These are phyloP conservation scores for Saturnispora bothae DNA, from an alignment of 805 yeast species.

Conservation along the genomic window DNA sequence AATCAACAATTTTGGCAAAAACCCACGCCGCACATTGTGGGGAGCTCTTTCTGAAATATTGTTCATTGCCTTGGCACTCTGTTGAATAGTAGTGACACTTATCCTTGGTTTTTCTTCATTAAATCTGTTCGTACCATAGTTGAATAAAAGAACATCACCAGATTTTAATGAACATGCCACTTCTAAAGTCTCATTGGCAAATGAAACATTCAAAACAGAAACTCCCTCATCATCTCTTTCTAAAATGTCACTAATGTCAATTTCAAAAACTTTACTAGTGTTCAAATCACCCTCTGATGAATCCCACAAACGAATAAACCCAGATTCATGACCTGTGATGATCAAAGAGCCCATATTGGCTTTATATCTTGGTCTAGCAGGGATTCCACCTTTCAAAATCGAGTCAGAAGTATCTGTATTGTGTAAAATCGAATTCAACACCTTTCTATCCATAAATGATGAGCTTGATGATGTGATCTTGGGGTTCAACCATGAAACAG, in stretches of 20 bases:
- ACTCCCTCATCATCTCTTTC: constrained; percentile 32
- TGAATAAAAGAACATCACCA: constrained; percentile 70
- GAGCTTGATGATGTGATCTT: constrained; percentile 48
- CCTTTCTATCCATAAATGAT: constrained; percentile 27
- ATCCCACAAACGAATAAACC: constrained; percentile 76
- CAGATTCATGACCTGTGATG: constrained; percentile 81
- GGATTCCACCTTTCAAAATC: constrained; percentile 72
- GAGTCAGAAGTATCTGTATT: constrained; percentile 13
- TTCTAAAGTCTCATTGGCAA: constrained; percentile 71
- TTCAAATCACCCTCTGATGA: constrained; percentile 65
- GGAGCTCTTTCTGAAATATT: constrained; percentile 49
- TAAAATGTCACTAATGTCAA: constrained; percentile 42
- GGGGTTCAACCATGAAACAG: constrained; percentile 71
- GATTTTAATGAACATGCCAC: constrained; percentile 53
- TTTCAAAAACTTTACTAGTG: constrained; percentile 48
- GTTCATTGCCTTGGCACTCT: constrained; percentile 17
- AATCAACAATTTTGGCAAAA: constrained; percentile 44
- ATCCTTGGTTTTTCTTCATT: not conserved
- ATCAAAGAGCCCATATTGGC: constrained; percentile 47
- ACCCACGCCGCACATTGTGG: constrained; percentile 42
- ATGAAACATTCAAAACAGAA: constrained; percentile 49
- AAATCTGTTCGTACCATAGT: constrained; percentile 3
- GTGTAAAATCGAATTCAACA: constrained; percentile 20
- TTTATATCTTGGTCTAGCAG: constrained; percentile 40
- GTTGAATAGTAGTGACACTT: constrained; percentile 5